Conservation (phyloP, 2,329 filamentous ascomycete species). For the Exutisphaerella laricina region DNA sequence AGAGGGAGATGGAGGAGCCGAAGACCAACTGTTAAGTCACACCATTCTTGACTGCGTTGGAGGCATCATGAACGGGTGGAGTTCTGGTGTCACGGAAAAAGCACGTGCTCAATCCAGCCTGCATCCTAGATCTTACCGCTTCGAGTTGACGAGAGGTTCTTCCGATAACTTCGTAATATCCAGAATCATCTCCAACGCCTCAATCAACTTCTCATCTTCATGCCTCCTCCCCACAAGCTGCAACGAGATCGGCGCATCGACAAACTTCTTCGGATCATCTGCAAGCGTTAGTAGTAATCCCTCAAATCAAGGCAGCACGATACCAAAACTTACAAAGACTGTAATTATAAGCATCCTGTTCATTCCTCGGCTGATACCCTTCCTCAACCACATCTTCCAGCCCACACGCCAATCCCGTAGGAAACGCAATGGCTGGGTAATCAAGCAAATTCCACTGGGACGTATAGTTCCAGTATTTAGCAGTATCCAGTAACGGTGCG, state of each 20-base stretch:
- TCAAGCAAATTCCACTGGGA: conserved; percentile 64
- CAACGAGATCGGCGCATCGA: conserved; percentile 47
- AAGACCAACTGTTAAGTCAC: not conserved
- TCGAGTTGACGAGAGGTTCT: not conserved
- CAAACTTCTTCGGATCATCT: conserved; percentile 39
- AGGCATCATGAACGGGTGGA: not conserved
- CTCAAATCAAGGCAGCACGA: not conserved
- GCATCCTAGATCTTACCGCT: no score
- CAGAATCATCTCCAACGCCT: conserved; percentile 35
- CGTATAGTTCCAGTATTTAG: conserved; percentile 61
- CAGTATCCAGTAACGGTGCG: conserved; percentile 49
- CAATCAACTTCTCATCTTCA: conserved; percentile 51
- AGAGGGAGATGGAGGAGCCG: conserved; percentile 20
- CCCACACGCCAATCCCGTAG: conserved; percentile 46
- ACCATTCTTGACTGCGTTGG: not conserved
- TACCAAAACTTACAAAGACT: conserved; percentile 38
- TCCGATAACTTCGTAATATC: conserved; percentile 7
- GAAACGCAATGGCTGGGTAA: conserved; percentile 53
- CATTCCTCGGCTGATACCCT: conserved; percentile 38
- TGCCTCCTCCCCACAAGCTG: conserved; percentile 51
- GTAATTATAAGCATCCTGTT: conserved; percentile 45
- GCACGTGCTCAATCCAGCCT: no score
- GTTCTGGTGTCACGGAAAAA: no score
- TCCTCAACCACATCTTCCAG: conserved; percentile 37
- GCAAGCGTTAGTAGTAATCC: not conserved